Evolutionary conservation across 169 alveolate genomes (phyloP), one percentile per base, ranked within the genome.

Genomic region (Besnoitia besnoiti): DNA sequence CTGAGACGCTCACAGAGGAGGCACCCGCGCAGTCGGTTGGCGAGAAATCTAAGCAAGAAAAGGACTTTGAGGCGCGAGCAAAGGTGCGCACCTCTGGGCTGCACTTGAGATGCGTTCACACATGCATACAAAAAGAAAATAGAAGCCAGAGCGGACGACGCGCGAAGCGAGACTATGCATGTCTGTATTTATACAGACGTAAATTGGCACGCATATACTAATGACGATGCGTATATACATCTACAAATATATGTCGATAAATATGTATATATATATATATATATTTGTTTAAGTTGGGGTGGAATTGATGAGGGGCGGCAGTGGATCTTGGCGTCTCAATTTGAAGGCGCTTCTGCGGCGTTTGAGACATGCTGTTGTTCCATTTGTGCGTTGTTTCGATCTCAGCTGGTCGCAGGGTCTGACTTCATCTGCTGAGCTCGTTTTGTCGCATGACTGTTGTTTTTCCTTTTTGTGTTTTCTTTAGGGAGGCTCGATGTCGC

Each of bases 401-500:
- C n/a, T n/a, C n/a, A n/a, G n/a, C n/a, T n/a, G n/a, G n/a, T n/a
- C n/a, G n/a, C n/a, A n/a, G n/a, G n/a, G n/a, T n/a, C n/a, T n/a
- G n/a, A n/a, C n/a, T n/a, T n/a, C n/a, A n/a, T n/a, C n/a, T n/a
- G n/a, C n/a, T n/a, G n/a, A n/a, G n/a, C n/a, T n/a, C n/a, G n/a
- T n/a, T n/a, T n/a, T n/a, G n/a, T n/a, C n/a, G n/a, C n/a, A n/a
- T n/a, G n/a, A n/a, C n/a, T n/a, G n/a, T 55, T 30, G 40, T 7
- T 2, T 73, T 39, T n/a, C 8, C 8, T 8, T 73, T n/a, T 73
- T 73, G 16, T 73, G 27, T 73, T 7, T 73, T 37, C n/a, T 19
- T 35, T n/a, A 73, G 82, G 46, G 46, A 73, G 82, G 82, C 46
- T 35, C 21, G 82, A 73, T 73, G 82, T 42, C 82, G 82, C 39